phyloP scores from a whole-genome alignment of 495 filamentous ascomycete genomes.

The Penicillium angulare region DNA sequence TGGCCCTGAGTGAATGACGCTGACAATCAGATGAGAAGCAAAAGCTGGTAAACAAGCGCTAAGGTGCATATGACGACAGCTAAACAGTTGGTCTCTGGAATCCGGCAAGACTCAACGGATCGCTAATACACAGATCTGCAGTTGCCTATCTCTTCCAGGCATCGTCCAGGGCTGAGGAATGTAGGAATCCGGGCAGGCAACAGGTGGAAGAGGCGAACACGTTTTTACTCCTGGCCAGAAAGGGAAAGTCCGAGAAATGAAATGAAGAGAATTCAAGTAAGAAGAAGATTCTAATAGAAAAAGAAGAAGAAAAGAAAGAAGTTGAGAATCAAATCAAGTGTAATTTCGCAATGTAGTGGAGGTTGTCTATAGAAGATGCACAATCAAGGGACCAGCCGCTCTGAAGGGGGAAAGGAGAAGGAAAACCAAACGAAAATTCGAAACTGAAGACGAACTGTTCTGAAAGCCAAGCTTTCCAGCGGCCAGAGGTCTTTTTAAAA shows the following conservation, averaged over 20 bases:
- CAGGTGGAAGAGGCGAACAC: conserved; percentile 6
- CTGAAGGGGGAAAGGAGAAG: background rate
- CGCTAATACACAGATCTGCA: conserved; percentile 3
- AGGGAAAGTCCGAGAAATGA: background rate
- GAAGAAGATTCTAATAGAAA: background rate
- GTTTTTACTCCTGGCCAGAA: background rate
- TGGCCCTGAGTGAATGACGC: conserved; percentile 8
- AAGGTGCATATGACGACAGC: conserved; percentile 1
- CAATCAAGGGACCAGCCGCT: conserved; percentile 11
- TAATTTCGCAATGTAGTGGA: background rate
- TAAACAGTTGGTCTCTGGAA: conserved; percentile 6
- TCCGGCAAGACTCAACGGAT: conserved; percentile 4
- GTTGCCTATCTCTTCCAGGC: conserved; percentile 13
- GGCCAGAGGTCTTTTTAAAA: conserved; percentile 7
- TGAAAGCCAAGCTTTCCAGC: conserved; percentile 7
- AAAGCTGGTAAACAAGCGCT: background rate
- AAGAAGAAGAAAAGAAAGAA: background rate
- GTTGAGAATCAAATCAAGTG: background rate
- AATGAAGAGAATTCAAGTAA: no score
- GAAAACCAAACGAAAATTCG: background rate
- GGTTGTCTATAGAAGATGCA: conserved; percentile 2
- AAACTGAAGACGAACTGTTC: conserved; percentile 1
- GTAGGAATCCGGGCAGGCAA: no score
- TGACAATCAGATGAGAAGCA: background rate
- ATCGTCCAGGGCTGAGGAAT: conserved; percentile 24